phyloP scores from a whole-genome alignment of 306 rosid genomes.

The Heteromeles arbutifolia region DNA sequence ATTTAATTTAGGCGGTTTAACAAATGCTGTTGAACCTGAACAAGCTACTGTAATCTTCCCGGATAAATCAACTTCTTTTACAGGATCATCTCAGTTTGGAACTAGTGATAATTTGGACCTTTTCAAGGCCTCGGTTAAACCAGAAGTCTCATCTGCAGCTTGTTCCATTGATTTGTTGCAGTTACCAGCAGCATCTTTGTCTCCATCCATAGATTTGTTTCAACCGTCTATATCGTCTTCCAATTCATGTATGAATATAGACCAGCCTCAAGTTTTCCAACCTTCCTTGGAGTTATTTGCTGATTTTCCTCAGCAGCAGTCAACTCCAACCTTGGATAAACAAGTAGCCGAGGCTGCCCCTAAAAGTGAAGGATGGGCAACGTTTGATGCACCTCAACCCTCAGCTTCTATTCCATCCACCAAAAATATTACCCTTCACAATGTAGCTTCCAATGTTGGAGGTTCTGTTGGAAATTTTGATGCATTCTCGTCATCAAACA shows the following conservation, averaged over 20 bases:
- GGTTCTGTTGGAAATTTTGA: slow-evolving; percentile 37
- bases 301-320: slow-evolving; percentile 30
- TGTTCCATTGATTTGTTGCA: slow-evolving; percentile 49
- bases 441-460: slow-evolving; percentile 21
- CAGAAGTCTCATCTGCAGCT: slow-evolving; percentile 27
- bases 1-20: slow-evolving; percentile 38
- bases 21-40: slow-evolving; percentile 41
- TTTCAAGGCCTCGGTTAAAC: slow-evolving; percentile 23
- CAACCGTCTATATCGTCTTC: slow-evolving; percentile 29
- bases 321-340: slow-evolving; percentile 29
- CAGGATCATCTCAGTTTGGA: slow-evolving; percentile 37
- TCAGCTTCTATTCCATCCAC: slow-evolving; percentile 21
- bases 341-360: slow-evolving; percentile 37
- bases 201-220: slow-evolving; percentile 37
- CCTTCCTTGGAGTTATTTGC: slow-evolving; percentile 38
- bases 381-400: slow-evolving; percentile 53
- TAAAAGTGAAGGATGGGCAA: slow-evolving; percentile 75
- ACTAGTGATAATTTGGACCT: slow-evolving; percentile 37
- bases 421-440: slow-evolving; percentile 23
- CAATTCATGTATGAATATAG: slow-evolving; percentile 14
- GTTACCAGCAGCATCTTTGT: slow-evolving; percentile 34
- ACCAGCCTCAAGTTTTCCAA: slow-evolving; percentile 29
- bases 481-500: slow-evolving; percentile 28
- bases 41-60: slow-evolving; percentile 33
- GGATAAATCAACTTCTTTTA: slow-evolving; percentile 25